phyloP scores from a whole-genome alignment of 306 rosid genomes.

The Spatholobus suberectus region DNA sequence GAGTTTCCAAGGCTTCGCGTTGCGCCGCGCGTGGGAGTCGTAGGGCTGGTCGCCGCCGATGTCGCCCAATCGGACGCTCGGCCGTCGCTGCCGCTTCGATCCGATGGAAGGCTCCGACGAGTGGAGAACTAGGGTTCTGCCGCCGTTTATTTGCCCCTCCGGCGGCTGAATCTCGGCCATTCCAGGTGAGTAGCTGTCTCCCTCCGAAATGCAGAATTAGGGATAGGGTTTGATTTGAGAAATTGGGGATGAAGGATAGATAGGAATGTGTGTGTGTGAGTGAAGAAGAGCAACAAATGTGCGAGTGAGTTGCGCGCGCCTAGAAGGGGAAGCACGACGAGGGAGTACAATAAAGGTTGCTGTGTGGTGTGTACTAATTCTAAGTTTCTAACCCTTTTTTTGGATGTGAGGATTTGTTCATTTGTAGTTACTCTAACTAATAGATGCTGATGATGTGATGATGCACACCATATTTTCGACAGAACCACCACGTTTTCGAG shows the following conservation, averaged over 20 bases:
- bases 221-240: slow-evolving; percentile 22
- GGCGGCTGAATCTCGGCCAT: slow-evolving; percentile 87
- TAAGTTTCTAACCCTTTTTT: neutral
- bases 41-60: slow-evolving; percentile 94
- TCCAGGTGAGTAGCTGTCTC: neutral
- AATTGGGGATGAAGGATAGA: neutral
- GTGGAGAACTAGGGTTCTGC: slow-evolving; percentile 46
- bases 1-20: slow-evolving; percentile 70
- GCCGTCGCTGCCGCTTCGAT: slow-evolving; percentile 87
- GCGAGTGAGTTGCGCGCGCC: neutral
- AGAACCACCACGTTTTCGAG: neutral
- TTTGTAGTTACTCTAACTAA: neutral
- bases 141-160: slow-evolving; percentile 64
- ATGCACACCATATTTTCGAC: neutral
- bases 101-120: slow-evolving; percentile 64
- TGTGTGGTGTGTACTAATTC: neutral
- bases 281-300: neutral
- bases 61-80: slow-evolving; percentile 93
- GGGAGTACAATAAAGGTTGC: neutral
- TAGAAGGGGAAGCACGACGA: too few species aligned
- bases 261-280: neutral
- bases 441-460: neutral
- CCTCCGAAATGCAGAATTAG: neutral
- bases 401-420: neutral
- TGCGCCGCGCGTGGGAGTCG: slow-evolving; percentile 77